Percentiles rank a stretch among this genome's conserved stretches.
Conservation (phyloP, 208 protist species). For the Trichomonas vaginalis region DNA sequence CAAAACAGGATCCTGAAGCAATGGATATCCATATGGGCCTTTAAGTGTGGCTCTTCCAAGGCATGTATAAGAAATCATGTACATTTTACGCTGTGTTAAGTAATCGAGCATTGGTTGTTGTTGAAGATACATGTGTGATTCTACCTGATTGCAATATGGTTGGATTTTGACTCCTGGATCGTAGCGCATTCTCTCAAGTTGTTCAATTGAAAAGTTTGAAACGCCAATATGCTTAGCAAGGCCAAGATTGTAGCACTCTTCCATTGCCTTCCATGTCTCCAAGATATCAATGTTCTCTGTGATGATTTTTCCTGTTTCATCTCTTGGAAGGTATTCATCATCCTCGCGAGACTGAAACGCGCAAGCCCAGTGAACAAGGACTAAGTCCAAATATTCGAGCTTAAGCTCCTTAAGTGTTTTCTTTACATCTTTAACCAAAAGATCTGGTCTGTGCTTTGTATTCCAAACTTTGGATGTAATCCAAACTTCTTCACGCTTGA, state of each 20-base stretch:
- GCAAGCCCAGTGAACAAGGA: neutral
- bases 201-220: neutral
- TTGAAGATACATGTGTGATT: conserved; percentile 26
- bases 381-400: neutral
- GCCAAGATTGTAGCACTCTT: neutral
- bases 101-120: conserved; percentile 28
- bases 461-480: conserved; percentile 1
- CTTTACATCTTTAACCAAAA: neutral
- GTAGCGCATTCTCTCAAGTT: neutral
- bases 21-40: neutral
- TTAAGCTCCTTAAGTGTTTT: neutral
- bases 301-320: neutral
- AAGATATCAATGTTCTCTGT: neutral
- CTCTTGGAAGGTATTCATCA: neutral
- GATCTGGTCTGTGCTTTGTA: neutral
- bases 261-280: conserved; percentile 9
- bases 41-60: neutral
- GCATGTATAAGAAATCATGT: conserved; percentile 26
- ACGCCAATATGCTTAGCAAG: neutral
- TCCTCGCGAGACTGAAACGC: neutral
- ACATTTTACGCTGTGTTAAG: conserved; percentile 13
- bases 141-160: neutral
- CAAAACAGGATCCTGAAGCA: neutral
- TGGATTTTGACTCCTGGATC: neutral
- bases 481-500: conserved; percentile 3